Conservation (phyloP, 2,329 filamentous ascomycete species). For the Sporothrix euskadiensis region DNA sequence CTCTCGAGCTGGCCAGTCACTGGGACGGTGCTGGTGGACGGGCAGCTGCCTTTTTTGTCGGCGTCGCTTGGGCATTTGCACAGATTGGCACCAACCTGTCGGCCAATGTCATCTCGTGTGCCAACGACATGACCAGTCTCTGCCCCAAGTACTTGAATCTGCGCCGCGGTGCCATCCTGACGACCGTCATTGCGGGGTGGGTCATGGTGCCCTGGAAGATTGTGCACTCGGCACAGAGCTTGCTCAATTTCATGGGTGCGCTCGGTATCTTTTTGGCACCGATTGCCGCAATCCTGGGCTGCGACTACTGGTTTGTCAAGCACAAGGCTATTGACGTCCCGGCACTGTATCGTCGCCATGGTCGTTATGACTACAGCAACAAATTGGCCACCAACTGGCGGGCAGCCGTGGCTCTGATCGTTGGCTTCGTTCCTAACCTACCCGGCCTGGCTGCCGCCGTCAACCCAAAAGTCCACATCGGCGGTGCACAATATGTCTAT, state of each 20-base stretch:
- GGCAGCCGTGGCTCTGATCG: constrained; percentile 31
- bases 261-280: constrained; percentile 61
- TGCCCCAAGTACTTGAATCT: constrained; percentile 51
- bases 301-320: constrained; percentile 36
- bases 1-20: constrained; percentile 46
- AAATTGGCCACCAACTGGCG: constrained; percentile 34
- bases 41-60: constrained; percentile 44
- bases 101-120: constrained; percentile 55
- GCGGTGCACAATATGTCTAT: constrained; percentile 39
- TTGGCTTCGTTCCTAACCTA: constrained; percentile 33
- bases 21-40: constrained; percentile 50
- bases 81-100: constrained; percentile 59
- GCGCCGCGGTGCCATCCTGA: constrained; percentile 55
- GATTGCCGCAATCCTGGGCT: constrained; percentile 47
- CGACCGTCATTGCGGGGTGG: constrained; percentile 48
- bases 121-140: constrained; percentile 52
- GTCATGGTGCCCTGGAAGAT: constrained; percentile 63
- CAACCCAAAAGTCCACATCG: constrained; percentile 34
- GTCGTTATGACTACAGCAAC: constrained; percentile 47
- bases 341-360: constrained; percentile 41
- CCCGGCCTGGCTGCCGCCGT: constrained; percentile 35
- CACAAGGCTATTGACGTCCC: constrained; percentile 31
- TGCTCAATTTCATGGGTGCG: constrained; percentile 66
- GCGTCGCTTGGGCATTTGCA: constrained; percentile 52
- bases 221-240: constrained; percentile 56